Base-by-base conservation (phyloP, 2,329 filamentous ascomycete genomes). In the Xylariaceae sp. region DNA sequence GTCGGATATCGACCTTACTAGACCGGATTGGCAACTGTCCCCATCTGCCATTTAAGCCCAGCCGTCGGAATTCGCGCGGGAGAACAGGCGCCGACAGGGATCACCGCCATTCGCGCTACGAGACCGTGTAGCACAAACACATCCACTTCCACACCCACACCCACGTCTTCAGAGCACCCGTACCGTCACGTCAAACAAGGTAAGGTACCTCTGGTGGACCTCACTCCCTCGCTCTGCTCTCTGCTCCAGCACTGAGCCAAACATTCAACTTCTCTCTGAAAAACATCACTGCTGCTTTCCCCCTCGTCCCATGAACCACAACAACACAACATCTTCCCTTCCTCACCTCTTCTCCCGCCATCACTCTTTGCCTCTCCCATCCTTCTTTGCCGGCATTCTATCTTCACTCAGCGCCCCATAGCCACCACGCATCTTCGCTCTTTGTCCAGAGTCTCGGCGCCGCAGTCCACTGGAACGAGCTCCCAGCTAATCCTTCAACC, bases 211-310 rank as follows among this genome's bases (percentile, higher is more conserved):
- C 41, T 39, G 22, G 22, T 26, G 22, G 22, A 11, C 22, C 22
- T 26, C 22, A 26, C 22, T n/a, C 22, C 6, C 22, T 26, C 22
- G 11, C 6, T 6, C 22, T 11, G 11, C 22, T 6, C 29, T 42
- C 41, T 38, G 19, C 31, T 37, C 24, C 42, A 44, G 30, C 35
- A 22, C 39, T 26, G 37, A 19, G 33, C 49, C 49, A 54, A 55
- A 57, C 52, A 55, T 53, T 52, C 44, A 28, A 39, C 44, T 33
- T 46, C 29, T 42, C 40, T 40, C 42, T 55, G 47, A 50, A 57
- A 57, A 57, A 57, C 54, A 58, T 47, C 46, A 54, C 44, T 41
- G 41, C 38, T 31, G 41, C 48, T 49, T 44, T 26, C 37, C 46
- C 42, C 37, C 34, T 42, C 52, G 36, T 42, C 47, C 40, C 37